Percentiles rank a stretch among this genome's conserved stretches.
phyloP scores from a whole-genome alignment of 306 rosid genomes.

The Fragaria ananassa region DNA sequence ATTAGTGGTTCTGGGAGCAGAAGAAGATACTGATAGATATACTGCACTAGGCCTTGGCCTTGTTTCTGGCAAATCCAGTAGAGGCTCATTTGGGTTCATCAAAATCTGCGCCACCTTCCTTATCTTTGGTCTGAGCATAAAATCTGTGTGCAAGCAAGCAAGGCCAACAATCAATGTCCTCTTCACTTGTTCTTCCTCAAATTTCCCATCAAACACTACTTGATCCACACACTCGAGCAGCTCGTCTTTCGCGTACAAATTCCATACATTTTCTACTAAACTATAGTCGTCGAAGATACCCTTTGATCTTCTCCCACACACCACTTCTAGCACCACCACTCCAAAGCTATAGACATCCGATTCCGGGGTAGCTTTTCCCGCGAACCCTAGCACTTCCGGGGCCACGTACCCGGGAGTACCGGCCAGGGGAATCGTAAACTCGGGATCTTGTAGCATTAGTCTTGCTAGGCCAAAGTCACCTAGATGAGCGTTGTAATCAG shows the following conservation, averaged over 20 bases:
- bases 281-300: conserved; percentile 34
- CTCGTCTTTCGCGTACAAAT: conserved; percentile 26
- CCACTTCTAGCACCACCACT: conserved; percentile 54
- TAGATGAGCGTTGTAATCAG: conserved; percentile 34
- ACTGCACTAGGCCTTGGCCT: conserved; percentile 42
- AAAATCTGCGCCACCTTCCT: conserved; percentile 51
- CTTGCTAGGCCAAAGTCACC: conserved; percentile 65
- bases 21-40: conserved; percentile 31
- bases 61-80: conserved; percentile 37
- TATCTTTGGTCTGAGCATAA: conserved; percentile 41
- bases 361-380: conserved; percentile 46
- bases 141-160: conserved; percentile 52
- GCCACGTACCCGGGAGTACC: conserved; percentile 59
- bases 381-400: conserved; percentile 44
- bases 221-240: conserved; percentile 47
- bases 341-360: conserved; percentile 60
- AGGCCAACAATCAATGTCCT: conserved; percentile 51
- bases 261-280: conserved; percentile 51
- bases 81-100: conserved; percentile 39
- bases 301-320: conserved; percentile 52
- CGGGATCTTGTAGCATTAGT: conserved; percentile 28
- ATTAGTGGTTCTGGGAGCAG: conserved; percentile 30
- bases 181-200: conserved; percentile 42
- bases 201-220: conserved; percentile 15
- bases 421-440: conserved; percentile 32